Evolutionary conservation across 2,329 filamentous ascomycete genomes (phyloP).

Genomic region (Nemania diffusa): DNA sequence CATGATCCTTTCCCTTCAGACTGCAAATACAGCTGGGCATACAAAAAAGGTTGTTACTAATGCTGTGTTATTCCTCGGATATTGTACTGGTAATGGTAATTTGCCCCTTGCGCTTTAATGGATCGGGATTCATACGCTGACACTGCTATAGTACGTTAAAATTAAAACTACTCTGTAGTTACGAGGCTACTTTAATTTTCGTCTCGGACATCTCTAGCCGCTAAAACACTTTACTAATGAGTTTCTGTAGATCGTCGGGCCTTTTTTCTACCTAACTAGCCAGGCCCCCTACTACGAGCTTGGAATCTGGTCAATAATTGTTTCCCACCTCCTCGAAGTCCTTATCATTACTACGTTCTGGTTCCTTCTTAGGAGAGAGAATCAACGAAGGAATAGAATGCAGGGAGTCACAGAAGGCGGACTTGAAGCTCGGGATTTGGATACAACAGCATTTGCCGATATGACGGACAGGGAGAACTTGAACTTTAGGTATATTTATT

Average conservation of each 20-base stretch:
- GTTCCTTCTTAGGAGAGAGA: conserved; percentile 59
- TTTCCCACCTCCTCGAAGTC: conserved; percentile 63
- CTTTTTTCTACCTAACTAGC: conserved; percentile 63
- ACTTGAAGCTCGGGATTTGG: conserved; percentile 58
- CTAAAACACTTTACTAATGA: conserved; percentile 19
- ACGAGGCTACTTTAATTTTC: background rate
- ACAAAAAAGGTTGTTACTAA: conserved; percentile 71
- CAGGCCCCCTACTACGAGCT: conserved; percentile 61
- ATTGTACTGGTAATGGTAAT: conserved; percentile 60
- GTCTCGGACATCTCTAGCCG: background rate
- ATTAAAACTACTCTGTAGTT: background rate
- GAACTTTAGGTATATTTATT: conserved; percentile 54
- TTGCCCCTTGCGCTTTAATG: background rate
- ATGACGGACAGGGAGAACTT: conserved; percentile 64
- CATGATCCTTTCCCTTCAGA: conserved; percentile 53
- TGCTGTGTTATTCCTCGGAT: conserved; percentile 63
- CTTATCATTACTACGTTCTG: conserved; percentile 59
- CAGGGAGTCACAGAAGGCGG: conserved; percentile 51
- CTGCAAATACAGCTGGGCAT: conserved; percentile 61
- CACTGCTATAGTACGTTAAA: conserved; percentile 20
- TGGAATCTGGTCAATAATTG: conserved; percentile 68
- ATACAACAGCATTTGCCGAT: conserved; percentile 62
- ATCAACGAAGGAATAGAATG: conserved; percentile 59
- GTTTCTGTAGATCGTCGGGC: conserved; percentile 55
- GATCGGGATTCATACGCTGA: background rate